Percentiles rank a stretch among this genome's conserved stretches.
phyloP scores from a whole-genome alignment of 345 rosid species.

The Melastoma malabathricum region DNA sequence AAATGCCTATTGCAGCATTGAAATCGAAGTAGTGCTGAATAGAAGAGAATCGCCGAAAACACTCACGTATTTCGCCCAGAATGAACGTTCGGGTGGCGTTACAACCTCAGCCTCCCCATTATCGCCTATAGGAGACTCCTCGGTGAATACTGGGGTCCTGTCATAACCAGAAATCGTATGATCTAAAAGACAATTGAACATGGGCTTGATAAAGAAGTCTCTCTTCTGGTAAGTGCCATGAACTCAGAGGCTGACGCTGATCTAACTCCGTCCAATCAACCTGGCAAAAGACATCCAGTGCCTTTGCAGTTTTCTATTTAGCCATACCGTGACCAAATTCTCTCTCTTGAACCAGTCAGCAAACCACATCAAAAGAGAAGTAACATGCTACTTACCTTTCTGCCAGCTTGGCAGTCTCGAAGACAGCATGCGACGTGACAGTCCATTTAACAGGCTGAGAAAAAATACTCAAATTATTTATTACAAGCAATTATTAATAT shows the following conservation, averaged over 20 bases:
- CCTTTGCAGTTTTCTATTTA: no score
- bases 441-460: conserved; percentile 83
- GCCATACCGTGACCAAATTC: no score
- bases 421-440: conserved; percentile 64
- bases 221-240: no score
- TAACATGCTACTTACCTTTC: conserved; percentile 40
- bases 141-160: conserved; percentile 71
- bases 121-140: conserved; percentile 46
- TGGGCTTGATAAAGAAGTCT: no score
- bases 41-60: background rate
- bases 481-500: no score
- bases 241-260: no score
- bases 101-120: conserved; percentile 49
- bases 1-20: background rate
- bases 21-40: no score
- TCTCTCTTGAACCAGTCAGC: background rate
- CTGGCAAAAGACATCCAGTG: no score
- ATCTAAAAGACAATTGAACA: no score
- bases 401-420: conserved; percentile 77
- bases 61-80: conserved; percentile 97
- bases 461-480: background rate
- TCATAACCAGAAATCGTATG: background rate
- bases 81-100: conserved; percentile 68
- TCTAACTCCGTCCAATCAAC: no score
- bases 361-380: background rate